Evolutionary conservation across 2,329 filamentous ascomycete species (phyloP).

Genomic region (Onygenales sp.): DNA sequence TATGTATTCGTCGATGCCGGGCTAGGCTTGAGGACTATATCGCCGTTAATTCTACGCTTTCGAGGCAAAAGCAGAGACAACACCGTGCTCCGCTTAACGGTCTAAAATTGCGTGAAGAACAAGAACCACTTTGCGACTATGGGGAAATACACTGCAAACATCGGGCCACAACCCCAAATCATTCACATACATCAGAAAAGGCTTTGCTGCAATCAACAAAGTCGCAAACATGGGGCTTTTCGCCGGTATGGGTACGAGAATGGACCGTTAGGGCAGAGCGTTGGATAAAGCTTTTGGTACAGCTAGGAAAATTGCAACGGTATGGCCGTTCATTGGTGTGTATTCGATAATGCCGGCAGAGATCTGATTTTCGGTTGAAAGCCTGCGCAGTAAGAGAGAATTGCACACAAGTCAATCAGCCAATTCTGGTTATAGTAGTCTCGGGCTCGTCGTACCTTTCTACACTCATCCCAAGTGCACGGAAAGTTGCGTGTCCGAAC

Average conservation of each 20-base stretch:
- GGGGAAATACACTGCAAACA: background rate
- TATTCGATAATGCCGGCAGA: conserved; percentile 38
- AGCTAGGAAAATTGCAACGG: conserved; percentile 34
- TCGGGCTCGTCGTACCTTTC: conserved; percentile 25
- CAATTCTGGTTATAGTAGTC: background rate
- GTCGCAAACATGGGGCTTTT: conserved; percentile 36
- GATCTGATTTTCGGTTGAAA: conserved; percentile 41
- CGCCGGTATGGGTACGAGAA: conserved; percentile 35
- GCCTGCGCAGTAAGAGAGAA: conserved; percentile 22
- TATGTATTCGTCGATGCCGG: conserved; percentile 16
- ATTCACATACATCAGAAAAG: conserved; percentile 32
- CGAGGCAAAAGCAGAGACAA: background rate
- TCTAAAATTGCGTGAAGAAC: background rate
- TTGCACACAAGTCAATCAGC: conserved; percentile 4
- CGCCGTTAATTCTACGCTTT: conserved; percentile 4
- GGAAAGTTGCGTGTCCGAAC: conserved; percentile 35
- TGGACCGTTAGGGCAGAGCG: conserved; percentile 39
- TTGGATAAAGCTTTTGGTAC: conserved; percentile 40
- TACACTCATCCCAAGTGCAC: conserved; percentile 34
- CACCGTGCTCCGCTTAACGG: background rate
- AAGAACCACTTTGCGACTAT: background rate
- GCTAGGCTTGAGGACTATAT: conserved; percentile 16
- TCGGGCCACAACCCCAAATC: background rate
- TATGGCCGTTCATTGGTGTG: conserved; percentile 42
- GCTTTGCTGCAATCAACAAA: conserved; percentile 34